phyloP scores from a whole-genome alignment of 352 stramenopile genomes.

The Phytophthora idaei region DNA sequence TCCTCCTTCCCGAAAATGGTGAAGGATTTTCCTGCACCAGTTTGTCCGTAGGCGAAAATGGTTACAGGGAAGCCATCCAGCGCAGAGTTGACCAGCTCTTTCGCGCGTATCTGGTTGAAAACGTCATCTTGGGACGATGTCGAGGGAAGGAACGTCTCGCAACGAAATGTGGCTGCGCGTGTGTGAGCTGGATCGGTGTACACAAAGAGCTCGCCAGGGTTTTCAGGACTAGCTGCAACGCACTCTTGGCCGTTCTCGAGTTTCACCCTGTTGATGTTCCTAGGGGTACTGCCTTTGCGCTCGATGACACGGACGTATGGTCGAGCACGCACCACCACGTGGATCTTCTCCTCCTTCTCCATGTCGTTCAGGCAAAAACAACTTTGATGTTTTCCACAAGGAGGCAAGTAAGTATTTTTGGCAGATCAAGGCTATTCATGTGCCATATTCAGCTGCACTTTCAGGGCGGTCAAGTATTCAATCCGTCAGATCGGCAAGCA shows the following conservation, averaged over 20 bases:
- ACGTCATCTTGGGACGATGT: slow-evolving; percentile 51
- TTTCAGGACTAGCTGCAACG: slow-evolving; percentile 46
- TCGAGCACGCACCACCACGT: slow-evolving; percentile 66
- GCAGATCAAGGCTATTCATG: not conserved
- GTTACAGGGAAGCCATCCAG: slow-evolving; percentile 74
- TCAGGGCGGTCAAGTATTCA: not conserved
- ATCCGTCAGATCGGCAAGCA: not conserved
- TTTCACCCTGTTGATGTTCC: slow-evolving; percentile 8
- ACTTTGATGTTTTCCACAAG: not conserved
- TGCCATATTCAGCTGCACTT: not conserved
- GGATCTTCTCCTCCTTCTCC: slow-evolving; percentile 72
- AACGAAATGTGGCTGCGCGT: slow-evolving; percentile 62
- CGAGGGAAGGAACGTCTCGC: slow-evolving; percentile 58
- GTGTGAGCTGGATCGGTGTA: slow-evolving; percentile 42
- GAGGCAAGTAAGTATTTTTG: slow-evolving; percentile 3
- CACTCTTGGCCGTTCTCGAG: slow-evolving; percentile 21
- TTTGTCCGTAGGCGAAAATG: slow-evolving; percentile 81
- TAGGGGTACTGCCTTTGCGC: slow-evolving; percentile 5
- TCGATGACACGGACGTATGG: slow-evolving; percentile 20
- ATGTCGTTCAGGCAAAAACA: slow-evolving; percentile 16
- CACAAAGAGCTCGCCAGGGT: slow-evolving; percentile 45
- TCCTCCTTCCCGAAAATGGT: slow-evolving; percentile 80
- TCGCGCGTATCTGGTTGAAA: slow-evolving; percentile 52
- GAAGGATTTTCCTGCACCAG: slow-evolving; percentile 72
- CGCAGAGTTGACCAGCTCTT: slow-evolving; percentile 55